These are phyloP conservation scores for Endogone sp. DNA, from an alignment of 192 early-diverging fungal genomes.

Conservation along the genomic window DNA sequence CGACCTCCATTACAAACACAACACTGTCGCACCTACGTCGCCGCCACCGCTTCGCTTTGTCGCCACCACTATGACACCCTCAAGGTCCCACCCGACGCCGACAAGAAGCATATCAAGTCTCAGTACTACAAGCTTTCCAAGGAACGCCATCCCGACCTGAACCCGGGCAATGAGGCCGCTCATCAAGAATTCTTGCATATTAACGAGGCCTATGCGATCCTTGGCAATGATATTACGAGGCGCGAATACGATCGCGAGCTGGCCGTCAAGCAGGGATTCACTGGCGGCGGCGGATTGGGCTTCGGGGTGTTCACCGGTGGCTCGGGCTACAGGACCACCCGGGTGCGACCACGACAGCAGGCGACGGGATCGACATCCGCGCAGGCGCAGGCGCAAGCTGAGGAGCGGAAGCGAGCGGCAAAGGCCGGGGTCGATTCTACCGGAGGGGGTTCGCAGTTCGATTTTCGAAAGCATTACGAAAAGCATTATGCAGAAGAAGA, in stretches of 20 bases:
- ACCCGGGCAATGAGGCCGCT: slow-evolving; percentile 63
- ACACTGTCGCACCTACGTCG: background rate
- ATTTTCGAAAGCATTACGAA: slow-evolving; percentile 17
- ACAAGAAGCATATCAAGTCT: slow-evolving; percentile 57
- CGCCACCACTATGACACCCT: slow-evolving; percentile 43
- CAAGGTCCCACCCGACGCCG: slow-evolving; percentile 29
- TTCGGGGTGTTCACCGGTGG: slow-evolving; percentile 16
- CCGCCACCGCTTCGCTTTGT: background rate
- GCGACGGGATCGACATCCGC: slow-evolving; percentile 11
- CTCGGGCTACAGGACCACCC: slow-evolving; percentile 7
- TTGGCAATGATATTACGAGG: slow-evolving; percentile 67
- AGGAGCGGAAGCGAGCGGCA: slow-evolving; percentile 10
- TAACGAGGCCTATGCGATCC: slow-evolving; percentile 81
- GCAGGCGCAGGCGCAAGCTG: slow-evolving; percentile 27
- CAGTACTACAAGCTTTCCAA: slow-evolving; percentile 75
- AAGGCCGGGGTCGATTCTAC: background rate
- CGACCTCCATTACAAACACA: no score
- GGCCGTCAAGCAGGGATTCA: slow-evolving; percentile 12
- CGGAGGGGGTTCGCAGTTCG: slow-evolving; percentile 1
- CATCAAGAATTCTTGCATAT: slow-evolving; percentile 71
- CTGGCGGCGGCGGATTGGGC: slow-evolving; percentile 2
- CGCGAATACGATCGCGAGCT: slow-evolving; percentile 73
- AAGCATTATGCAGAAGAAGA: slow-evolving; percentile 32
- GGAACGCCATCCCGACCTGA: slow-evolving; percentile 81
- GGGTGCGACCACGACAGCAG: slow-evolving; percentile 11